These are phyloP conservation scores for Pichia sp. DNA, from an alignment of 1,139 yeast species.

Conservation along the genomic window DNA sequence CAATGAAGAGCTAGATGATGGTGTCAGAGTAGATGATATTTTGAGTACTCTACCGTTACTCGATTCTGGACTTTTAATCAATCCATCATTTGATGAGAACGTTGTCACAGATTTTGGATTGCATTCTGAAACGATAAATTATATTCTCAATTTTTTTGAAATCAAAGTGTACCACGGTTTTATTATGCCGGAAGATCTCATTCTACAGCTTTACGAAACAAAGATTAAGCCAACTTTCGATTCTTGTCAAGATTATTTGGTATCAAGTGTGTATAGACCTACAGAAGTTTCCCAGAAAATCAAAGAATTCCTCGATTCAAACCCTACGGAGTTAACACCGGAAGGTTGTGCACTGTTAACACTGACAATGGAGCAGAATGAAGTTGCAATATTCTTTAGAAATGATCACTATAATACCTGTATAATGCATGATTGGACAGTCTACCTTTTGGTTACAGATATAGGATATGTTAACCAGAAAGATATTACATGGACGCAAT, in stretches of 20 bases:
- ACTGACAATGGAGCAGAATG: slow-evolving; percentile 33
- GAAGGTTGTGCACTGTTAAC: slow-evolving; percentile 44
- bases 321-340: slow-evolving; percentile 65
- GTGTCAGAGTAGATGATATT: background rate
- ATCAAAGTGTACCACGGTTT: slow-evolving; percentile 46
- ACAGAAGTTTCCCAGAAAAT: slow-evolving; percentile 5
- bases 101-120: slow-evolving; percentile 24
- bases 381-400: slow-evolving; percentile 65
- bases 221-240: slow-evolving; percentile 30
- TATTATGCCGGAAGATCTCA: slow-evolving; percentile 30
- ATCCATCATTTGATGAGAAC: slow-evolving; percentile 51
- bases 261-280: slow-evolving; percentile 20
- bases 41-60: slow-evolving; percentile 46
- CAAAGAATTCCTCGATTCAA: slow-evolving; percentile 38
- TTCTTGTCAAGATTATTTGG: slow-evolving; percentile 36
- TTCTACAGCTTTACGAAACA: slow-evolving; percentile 23
- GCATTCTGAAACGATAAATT: slow-evolving; percentile 14
- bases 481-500: slow-evolving; percentile 68
- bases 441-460: slow-evolving; percentile 67
- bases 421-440: slow-evolving; percentile 41
- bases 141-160: slow-evolving; percentile 35
- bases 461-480: slow-evolving; percentile 46
- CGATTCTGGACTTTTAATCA: slow-evolving; percentile 66
- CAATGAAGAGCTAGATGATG: background rate
- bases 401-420: slow-evolving; percentile 81